Evolutionary conservation across 768 basidiomycete species (phyloP), one percentile per base, ranked within the genome.

Genomic region (Tulasnella sp.): DNA sequence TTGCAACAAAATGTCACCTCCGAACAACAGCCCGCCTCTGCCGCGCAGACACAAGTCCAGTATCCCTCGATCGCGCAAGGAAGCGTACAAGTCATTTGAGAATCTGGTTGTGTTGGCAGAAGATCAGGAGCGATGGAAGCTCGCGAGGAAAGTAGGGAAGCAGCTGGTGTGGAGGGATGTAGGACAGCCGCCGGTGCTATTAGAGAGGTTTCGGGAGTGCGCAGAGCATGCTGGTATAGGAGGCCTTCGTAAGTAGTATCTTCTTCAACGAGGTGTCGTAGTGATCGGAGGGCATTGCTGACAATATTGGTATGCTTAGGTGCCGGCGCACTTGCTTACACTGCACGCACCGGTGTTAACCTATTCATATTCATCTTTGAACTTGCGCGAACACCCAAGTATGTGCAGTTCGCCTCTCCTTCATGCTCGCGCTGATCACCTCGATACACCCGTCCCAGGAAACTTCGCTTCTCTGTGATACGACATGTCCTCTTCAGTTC

Each of bases 41-140:
- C 34, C 34, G 34, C 34, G 34, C 34, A 38, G 34, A 15, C 34
- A 38, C 34, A 38, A 38, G 15, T 38, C 34, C 15, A 38, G 34
- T 5, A 38, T 38, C 34, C 34, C 34, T 38, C 34, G 34, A 15
- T 38, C 34, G 15, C 34, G 34, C 5, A 38, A 38, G 34, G 34
- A 38, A 38, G 34, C 34, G 34, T 61, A 62, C 27, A 50, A 19
- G 45, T 89, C 86, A 0, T 91, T 91, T 65, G 88, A 91, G 68
- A 88, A 87, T 67, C 74, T 94, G 8, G 84, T 89, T 21, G 86
- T 85, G 13, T 76, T 93, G 58, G 90, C 89, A 3, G 88, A 90
- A 70, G 82, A 86, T 70, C 84, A 89, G 68, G 86, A 91, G 62
- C 34, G 41, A 11, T 43, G 32, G 42, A 48, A n/a, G 19, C 7